Evolutionary conservation across 805 yeast species (phyloP).

Genomic region (Saitoella complicata): DNA sequence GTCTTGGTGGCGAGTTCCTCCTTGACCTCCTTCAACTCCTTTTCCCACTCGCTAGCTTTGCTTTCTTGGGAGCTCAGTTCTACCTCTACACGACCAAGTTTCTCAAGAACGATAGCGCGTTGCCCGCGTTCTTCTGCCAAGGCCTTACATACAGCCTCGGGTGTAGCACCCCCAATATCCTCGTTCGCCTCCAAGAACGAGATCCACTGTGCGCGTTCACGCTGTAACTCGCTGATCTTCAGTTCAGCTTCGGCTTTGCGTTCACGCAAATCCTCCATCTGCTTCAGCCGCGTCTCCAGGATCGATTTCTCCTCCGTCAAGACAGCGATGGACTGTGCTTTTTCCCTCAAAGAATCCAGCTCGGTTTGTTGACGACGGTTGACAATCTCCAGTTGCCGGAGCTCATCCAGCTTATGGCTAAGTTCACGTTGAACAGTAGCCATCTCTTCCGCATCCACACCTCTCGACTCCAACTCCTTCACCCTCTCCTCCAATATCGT

Average conservation of each 20-base stretch:
- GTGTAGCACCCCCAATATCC: constrained; percentile 21
- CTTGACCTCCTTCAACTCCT: constrained; percentile 17
- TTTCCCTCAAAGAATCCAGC: constrained; percentile 33
- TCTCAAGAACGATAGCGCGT: constrained; percentile 17
- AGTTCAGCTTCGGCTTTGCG: constrained; percentile 33
- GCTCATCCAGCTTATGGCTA: constrained; percentile 28
- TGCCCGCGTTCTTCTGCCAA: constrained; percentile 23
- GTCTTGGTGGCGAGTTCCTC: constrained; percentile 27
- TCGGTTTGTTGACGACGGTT: constrained; percentile 38
- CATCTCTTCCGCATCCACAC: constrained; percentile 6
- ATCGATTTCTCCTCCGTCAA: constrained; percentile 38
- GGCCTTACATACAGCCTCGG: constrained; percentile 26
- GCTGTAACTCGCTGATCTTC: constrained; percentile 32
- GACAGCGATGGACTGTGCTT: constrained; percentile 32
- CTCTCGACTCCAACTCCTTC: constrained; percentile 4
- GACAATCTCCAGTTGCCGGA: constrained; percentile 34
- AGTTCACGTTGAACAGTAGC: constrained; percentile 7
- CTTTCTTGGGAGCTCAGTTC: constrained; percentile 17
- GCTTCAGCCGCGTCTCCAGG: constrained; percentile 25
- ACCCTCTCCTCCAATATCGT: constrained; percentile 15
- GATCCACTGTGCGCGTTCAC: constrained; percentile 34
- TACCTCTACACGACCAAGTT: constrained; percentile 20
- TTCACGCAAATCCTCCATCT: constrained; percentile 29
- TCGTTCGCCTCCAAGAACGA: constrained; percentile 25
- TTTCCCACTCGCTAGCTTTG: constrained; percentile 17